phyloP scores from a whole-genome alignment of 2,329 filamentous ascomycete species.

The Metarhizium humberi region DNA sequence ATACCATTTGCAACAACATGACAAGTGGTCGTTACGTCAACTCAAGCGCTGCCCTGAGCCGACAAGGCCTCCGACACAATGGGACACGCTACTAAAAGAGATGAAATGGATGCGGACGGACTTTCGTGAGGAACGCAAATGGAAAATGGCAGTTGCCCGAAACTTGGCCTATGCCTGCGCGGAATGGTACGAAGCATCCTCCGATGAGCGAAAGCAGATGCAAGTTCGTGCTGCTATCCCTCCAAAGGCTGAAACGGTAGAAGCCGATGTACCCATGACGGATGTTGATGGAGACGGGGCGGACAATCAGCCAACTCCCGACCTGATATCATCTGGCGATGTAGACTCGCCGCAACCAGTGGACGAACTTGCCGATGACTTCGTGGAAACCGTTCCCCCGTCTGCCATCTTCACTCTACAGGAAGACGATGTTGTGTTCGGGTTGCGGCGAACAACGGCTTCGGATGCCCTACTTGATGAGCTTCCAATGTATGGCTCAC shows the following conservation, averaged over 20 bases:
- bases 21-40: slow-evolving; percentile 88
- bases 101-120: slow-evolving; percentile 98
- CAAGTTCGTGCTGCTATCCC: slow-evolving; percentile 54
- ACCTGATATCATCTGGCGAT: slow-evolving; percentile 56
- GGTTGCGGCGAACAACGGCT: slow-evolving; percentile 62
- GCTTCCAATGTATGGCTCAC: slow-evolving; percentile 68
- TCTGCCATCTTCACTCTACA: slow-evolving; percentile 77
- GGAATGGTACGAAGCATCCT: slow-evolving; percentile 62
- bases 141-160: slow-evolving; percentile 76
- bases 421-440: slow-evolving; percentile 73
- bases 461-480: slow-evolving; percentile 72
- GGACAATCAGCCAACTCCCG: slow-evolving; percentile 51
- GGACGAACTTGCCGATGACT: slow-evolving; percentile 28
- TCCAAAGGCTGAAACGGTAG: slow-evolving; percentile 22
- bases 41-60: slow-evolving; percentile 79
- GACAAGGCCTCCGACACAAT: slow-evolving; percentile 64
- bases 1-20: slow-evolving; percentile 81
- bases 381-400: slow-evolving; percentile 50
- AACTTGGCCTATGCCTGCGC: slow-evolving; percentile 76
- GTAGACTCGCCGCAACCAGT: slow-evolving; percentile 43
- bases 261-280: slow-evolving; percentile 23
- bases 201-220: slow-evolving; percentile 54
- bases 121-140: slow-evolving; percentile 87
- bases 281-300: slow-evolving; percentile 22
- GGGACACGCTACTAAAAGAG: slow-evolving; percentile 80